Percentiles rank a stretch among this genome's conserved stretches.
phyloP scores from a whole-genome alignment of 2,329 filamentous ascomycete genomes.

The Aspergillus neoniger region DNA sequence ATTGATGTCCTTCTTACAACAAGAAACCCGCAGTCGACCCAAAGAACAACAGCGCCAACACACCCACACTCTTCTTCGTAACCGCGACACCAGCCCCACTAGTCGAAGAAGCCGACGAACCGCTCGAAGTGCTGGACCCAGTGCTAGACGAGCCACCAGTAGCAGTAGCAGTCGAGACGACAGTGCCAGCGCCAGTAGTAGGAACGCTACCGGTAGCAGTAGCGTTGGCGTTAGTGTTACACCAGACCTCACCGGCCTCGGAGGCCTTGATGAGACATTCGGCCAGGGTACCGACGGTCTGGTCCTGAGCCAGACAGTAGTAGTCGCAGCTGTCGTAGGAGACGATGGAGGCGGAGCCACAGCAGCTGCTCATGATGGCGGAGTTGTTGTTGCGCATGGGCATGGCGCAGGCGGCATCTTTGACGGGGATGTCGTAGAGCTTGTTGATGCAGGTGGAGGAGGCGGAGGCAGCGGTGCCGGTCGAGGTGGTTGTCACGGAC shows the following conservation, averaged over 20 bases:
- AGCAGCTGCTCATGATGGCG: constrained; percentile 26
- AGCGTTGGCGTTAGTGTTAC: constrained; percentile 27
- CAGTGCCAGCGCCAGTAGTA: constrained; percentile 19
- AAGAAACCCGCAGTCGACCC: constrained; percentile 12
- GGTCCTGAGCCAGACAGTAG: constrained; percentile 27
- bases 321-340: constrained; percentile 27
- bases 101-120: not conserved
- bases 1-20: not conserved
- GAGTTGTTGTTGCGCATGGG: constrained; percentile 23
- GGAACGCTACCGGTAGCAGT: constrained; percentile 24
- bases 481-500: constrained; percentile 16
- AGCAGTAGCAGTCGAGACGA: constrained; percentile 15
- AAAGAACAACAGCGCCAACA: constrained; percentile 14
- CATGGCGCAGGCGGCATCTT: constrained; percentile 29
- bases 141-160: not conserved
- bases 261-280: constrained; percentile 26
- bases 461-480: constrained; percentile 18
- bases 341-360: constrained; percentile 21
- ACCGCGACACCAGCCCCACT: constrained; percentile 6
- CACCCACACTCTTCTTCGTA: constrained; percentile 9
- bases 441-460: constrained; percentile 24
- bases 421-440: constrained; percentile 27
- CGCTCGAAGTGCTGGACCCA: not conserved
- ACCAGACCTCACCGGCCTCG: constrained; percentile 25
- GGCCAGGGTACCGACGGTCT: constrained; percentile 21